A percentile compares a stretch with the other conserved stretches of the same genome.
phyloP scores from a whole-genome alignment of 192 early-diverging fungal species.

The Jimgerdemannia flammicorona region DNA sequence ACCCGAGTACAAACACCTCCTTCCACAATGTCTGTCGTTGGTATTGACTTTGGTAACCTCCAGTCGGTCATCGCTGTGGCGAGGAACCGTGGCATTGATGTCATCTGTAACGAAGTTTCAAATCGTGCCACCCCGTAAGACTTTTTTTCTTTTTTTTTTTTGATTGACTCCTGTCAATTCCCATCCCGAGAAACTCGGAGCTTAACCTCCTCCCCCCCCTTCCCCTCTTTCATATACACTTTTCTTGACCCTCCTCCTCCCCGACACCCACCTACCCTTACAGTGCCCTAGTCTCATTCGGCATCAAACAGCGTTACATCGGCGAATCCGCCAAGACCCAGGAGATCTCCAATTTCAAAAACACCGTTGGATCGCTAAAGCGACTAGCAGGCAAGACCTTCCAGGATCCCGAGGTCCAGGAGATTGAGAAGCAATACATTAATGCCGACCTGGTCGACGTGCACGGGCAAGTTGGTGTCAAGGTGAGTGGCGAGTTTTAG shows the following conservation, averaged over 20 bases:
- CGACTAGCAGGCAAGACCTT: slow-evolving; percentile 86
- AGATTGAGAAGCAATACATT: slow-evolving; percentile 79
- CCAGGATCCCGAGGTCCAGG: slow-evolving; percentile 78
- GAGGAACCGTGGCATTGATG: slow-evolving; percentile 97
- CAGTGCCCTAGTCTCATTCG: slow-evolving; percentile 91
- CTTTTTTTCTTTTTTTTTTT: too few relatives aligned
- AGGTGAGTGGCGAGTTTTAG: slow-evolving; percentile 30
- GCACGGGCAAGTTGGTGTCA: slow-evolving; percentile 81
- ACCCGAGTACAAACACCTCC: not conserved
- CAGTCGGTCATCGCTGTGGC: slow-evolving; percentile 96
- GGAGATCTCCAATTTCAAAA: slow-evolving; percentile 97
- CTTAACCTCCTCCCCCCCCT: not conserved
- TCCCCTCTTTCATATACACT: not conserved
- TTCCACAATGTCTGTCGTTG: slow-evolving; percentile 18
- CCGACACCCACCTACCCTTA: not conserved
- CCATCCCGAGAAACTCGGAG: not conserved
- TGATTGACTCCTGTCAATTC: not conserved
- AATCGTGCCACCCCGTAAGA: slow-evolving; percentile 92
- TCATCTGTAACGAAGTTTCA: slow-evolving; percentile 94
- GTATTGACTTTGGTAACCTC: slow-evolving; percentile 92
- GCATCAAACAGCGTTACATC: slow-evolving; percentile 90
- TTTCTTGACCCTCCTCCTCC: not conserved
- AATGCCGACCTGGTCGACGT: slow-evolving; percentile 78
- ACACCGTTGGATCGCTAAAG: slow-evolving; percentile 88
- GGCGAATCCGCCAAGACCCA: slow-evolving; percentile 94